phyloP scores from a whole-genome alignment of 345 rosid genomes.

The Erysimum cheiranthoides region DNA sequence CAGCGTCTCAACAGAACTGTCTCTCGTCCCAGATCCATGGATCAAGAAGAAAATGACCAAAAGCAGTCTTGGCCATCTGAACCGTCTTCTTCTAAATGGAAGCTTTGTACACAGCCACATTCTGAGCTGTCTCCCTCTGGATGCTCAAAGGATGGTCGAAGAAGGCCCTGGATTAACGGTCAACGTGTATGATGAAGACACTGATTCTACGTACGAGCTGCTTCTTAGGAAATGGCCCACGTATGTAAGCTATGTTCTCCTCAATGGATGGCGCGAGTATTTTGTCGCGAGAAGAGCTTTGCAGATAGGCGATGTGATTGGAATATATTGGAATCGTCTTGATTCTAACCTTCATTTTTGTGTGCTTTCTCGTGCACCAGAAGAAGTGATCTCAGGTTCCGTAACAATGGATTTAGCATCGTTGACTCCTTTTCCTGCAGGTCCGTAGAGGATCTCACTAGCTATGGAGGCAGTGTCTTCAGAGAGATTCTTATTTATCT shows the following conservation, averaged over 20 bases:
- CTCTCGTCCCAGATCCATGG: background rate
- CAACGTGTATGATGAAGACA: background rate
- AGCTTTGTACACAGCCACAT: background rate
- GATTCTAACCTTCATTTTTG: background rate
- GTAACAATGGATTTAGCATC: background rate
- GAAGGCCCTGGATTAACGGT: background rate
- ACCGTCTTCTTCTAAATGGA: background rate
- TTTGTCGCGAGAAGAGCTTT: background rate
- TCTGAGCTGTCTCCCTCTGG: background rate
- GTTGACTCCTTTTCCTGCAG: background rate
- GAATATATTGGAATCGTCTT: background rate
- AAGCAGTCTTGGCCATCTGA: background rate
- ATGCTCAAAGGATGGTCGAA: background rate
- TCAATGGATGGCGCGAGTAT: background rate
- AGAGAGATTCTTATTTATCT: background rate
- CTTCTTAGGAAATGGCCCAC: background rate
- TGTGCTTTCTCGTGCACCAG: slow-evolving; percentile 17
- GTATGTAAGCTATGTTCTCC: background rate
- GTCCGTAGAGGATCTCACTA: background rate
- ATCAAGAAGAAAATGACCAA: background rate
- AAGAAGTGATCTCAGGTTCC: background rate
- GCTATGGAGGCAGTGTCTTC: background rate
- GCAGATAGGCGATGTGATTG: background rate
- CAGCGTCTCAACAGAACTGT: background rate
- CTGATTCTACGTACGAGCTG: background rate